Percentiles rank a stretch among this genome's conserved stretches.
These are phyloP conservation scores for Nigrospora oryzae DNA, from an alignment of 2,329 filamentous ascomycete genomes.

Conservation along the genomic window DNA sequence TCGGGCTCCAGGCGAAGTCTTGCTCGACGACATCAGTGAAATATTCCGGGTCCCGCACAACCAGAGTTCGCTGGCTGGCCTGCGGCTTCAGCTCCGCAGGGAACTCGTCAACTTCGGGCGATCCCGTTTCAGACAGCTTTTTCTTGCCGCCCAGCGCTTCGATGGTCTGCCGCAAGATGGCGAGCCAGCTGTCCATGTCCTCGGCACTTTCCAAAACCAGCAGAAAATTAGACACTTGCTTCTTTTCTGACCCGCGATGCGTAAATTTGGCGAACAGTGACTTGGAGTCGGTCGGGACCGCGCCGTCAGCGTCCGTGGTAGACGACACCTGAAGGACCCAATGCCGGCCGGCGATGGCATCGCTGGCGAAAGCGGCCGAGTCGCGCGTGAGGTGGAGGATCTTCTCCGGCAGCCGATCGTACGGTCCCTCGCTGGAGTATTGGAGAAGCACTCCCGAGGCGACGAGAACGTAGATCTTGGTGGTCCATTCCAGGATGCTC, in stretches of 20 bases:
- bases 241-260: conserved; percentile 48
- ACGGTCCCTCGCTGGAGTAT: conserved; percentile 62
- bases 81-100: conserved; percentile 25
- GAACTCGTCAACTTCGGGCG: conserved; percentile 32
- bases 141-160: conserved; percentile 61
- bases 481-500: conserved; percentile 54
- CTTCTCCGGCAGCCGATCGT: conserved; percentile 66
- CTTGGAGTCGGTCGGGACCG: conserved; percentile 38
- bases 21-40: conserved; percentile 30
- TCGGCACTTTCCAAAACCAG: conserved; percentile 65
- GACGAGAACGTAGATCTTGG: conserved; percentile 65
- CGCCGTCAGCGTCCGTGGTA: conserved; percentile 50
- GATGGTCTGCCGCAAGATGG: conserved; percentile 59
- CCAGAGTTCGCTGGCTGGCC: conserved; percentile 35
- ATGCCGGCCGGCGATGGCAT: conserved; percentile 70
- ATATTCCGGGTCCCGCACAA: conserved; percentile 38
- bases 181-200: conserved; percentile 72
- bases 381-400: conserved; percentile 63
- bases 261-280: conserved; percentile 60
- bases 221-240: conserved; percentile 54
- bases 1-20: conserved; percentile 25
- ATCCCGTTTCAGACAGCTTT: conserved; percentile 50
- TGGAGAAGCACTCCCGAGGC: conserved; percentile 67
- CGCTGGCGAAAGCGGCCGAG: conserved; percentile 73
- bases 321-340: conserved; percentile 74